Percentiles rank a stretch among this genome's conserved stretches.
Evolutionary conservation across 352 stramenopile genomes (phyloP).

Genomic region (Phytophthora meadii): DNA sequence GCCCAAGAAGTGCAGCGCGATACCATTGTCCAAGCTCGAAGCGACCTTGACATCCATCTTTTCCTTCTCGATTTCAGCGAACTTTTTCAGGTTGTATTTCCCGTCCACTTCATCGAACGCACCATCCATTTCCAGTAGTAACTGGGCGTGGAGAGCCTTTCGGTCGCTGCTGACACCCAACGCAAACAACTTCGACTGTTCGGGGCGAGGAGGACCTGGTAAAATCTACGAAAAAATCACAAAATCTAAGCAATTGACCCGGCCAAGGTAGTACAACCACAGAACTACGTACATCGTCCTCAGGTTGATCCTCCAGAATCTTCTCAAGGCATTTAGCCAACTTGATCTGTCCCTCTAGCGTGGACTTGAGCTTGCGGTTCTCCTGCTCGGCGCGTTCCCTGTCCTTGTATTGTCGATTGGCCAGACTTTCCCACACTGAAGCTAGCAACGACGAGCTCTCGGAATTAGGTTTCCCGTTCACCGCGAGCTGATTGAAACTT

Average conservation of each 20-base stretch:
- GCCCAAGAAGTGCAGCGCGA: slow-evolving; percentile 38
- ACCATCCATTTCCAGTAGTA: slow-evolving; percentile 28
- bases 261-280: background rate
- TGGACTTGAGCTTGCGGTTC: slow-evolving; percentile 50
- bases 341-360: slow-evolving; percentile 46
- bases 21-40: slow-evolving; percentile 29
- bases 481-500: slow-evolving; percentile 12
- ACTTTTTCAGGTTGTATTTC: slow-evolving; percentile 31
- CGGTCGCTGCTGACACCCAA: slow-evolving; percentile 20
- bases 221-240: slow-evolving; percentile 8
- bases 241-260: slow-evolving; percentile 3
- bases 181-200: slow-evolving; percentile 30
- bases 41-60: slow-evolving; percentile 35
- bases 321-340: slow-evolving; percentile 49
- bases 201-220: slow-evolving; percentile 3
- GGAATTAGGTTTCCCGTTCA: slow-evolving; percentile 21
- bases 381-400: slow-evolving; percentile 45
- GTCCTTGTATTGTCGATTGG: slow-evolving; percentile 46
- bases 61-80: slow-evolving; percentile 24
- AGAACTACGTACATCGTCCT: slow-evolving; percentile 18
- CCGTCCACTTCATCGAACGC: slow-evolving; percentile 35
- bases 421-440: slow-evolving; percentile 49
- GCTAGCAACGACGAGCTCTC: slow-evolving; percentile 23
- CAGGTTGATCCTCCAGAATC: slow-evolving; percentile 42
- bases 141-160: slow-evolving; percentile 31